Evolutionary conservation across 257 asterid genomes (phyloP), one percentile per base, ranked within the genome.

Genomic region (Voacanga thouarsii): DNA sequence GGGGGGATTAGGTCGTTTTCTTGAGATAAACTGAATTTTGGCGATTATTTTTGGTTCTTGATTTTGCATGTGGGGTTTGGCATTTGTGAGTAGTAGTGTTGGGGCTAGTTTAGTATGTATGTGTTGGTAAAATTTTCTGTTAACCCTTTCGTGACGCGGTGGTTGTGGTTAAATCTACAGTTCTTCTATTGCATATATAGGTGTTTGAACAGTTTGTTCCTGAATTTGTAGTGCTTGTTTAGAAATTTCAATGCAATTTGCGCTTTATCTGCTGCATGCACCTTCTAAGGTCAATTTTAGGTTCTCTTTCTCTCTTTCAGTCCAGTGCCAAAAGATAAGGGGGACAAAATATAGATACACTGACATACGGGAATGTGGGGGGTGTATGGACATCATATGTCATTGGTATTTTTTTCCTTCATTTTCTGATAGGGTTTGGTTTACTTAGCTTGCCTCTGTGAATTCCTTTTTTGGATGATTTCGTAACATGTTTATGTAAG

Each of bases 1-100:
- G 66, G 19, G 60, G 51, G 41, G 79, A 53, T 72, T 65, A 79
- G 81, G 81, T 75, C 21, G 41, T 39, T n/a, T 70, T 43, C 41
- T 49, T 41, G n/a, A 8, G 26, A 21, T 43, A 14, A 55, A 39
- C 21, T 43, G 24, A 19, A 49, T 61, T 66, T 41, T 49, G 37
- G 37, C 37, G 37, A 33, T 33, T 33, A 33, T 33, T n/a, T 49
- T 37, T 51, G 12, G 51, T 61, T 50, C 6, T 41, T 70, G 66
- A 18, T 73, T 53, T 53, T 30, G 77, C 49, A 57, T 73, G 77
- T 21, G 49, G 56, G 43, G 28, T 74, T 74, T 65, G 44, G 71
- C 50, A 74, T 43, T 66, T 55, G 50, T 45, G 1, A 55, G 55
- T 56, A 24, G 71, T 55, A 33, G 49, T 79, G 23, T 74, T 53